A percentile compares a stretch with the other conserved stretches of the same genome.
phyloP scores from a whole-genome alignment of 441 rosid species.

The California macrophylla region DNA sequence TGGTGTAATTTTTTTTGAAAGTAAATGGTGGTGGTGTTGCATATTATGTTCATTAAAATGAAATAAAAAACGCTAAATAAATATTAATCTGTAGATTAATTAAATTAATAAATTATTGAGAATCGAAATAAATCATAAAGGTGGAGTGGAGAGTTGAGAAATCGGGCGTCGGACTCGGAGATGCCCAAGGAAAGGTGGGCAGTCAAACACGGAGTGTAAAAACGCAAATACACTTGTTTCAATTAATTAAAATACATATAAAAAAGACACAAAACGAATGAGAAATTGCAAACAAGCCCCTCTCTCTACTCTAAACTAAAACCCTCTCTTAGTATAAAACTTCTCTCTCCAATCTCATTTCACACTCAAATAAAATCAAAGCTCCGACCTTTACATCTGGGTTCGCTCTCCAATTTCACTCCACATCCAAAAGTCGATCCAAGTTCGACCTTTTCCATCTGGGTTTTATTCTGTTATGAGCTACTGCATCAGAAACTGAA shows the following conservation, averaged over 20 bases:
- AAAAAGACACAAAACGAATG: background rate
- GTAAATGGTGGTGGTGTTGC: too few relatives aligned
- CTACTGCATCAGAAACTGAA: background rate
- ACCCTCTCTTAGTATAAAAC: background rate
- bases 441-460: background rate
- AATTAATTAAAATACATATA: too few relatives aligned
- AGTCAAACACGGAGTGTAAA: background rate
- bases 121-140: too few relatives aligned
- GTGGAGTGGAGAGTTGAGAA: too few relatives aligned
- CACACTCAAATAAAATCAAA: background rate
- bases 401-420: background rate
- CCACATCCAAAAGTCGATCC: background rate
- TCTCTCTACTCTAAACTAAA: background rate
- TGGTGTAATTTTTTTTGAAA: too few relatives aligned
- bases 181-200: background rate
- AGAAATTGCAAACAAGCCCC: background rate
- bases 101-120: too few relatives aligned
- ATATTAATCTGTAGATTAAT: too few relatives aligned
- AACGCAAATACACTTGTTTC: background rate
- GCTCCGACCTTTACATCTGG: background rate
- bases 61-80: too few relatives aligned
- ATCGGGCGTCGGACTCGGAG: too few relatives aligned
- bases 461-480: background rate
- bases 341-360: background rate
- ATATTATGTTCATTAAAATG: too few relatives aligned